Base-by-base conservation (phyloP, 148 eudicot species). In the Mesembryanthemum crystallinum region DNA sequence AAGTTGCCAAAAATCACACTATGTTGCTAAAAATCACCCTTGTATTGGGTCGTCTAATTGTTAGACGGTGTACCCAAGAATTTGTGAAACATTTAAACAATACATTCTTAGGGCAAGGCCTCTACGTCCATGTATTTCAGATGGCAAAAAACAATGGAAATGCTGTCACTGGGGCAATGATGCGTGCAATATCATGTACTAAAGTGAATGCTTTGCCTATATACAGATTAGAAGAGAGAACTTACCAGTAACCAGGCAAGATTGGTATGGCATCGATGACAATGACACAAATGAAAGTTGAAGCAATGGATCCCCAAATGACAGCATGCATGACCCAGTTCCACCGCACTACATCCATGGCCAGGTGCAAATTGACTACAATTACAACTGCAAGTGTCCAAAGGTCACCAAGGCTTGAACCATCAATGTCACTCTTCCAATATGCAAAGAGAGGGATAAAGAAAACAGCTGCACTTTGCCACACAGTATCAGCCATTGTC, bases 311-410 rank as follows among this genome's bases (percentile, higher is more conserved):
- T 65, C 99, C 99, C 99, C 98, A 96, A 23, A 96, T 79, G 39
- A 84, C 81, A 35, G 88, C 87, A 79, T 96, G 99, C 82, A 87
- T 86, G 76, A 92, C 82, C 99, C 96, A 92, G 64, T 81, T 81
- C 99, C 99, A 96, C 32, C 98, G 81, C 58, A 85, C 74, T 21
- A 96, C 93, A 77, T 96, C 99, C 98, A 96, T 91, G 18, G 98
- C 97, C 73, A 96, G 83, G 78, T 96, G 99, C 67, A 92, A 58
- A 82, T 96, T 96, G 60, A 92, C 99, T 63, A 85, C 27, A 72
- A 91, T 84, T 25, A 92, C 99, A 18, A 87, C 92, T 13, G 87
- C 89, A 75, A 96, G 73, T 49, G 92, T 92, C 99, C 99, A 96
- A 72, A 96, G 85, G 80, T 96, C 98, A 74, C 99, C 99, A 17